phyloP scores from a whole-genome alignment of 805 yeast species.

The Pichia heedii region DNA sequence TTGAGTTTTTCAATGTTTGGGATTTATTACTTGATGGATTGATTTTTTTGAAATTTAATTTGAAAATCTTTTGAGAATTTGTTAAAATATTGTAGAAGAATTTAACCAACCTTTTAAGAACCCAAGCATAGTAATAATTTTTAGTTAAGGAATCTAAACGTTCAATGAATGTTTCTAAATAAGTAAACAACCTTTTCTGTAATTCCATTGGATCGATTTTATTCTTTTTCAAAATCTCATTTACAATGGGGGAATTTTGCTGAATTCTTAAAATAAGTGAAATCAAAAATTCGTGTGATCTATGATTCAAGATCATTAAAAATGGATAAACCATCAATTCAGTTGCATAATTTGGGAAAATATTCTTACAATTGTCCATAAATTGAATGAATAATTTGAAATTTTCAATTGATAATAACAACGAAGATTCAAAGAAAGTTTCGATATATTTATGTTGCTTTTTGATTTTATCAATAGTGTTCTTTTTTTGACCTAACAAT shows the following conservation, averaged over 20 bases:
- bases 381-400: slow-evolving; percentile 28
- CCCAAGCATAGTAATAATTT: slow-evolving; percentile 38
- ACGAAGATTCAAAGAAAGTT: slow-evolving; percentile 28
- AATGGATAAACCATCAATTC: slow-evolving; percentile 42
- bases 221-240: slow-evolving; percentile 26
- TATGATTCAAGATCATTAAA: slow-evolving; percentile 43
- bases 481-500: slow-evolving; percentile 22
- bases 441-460: slow-evolving; percentile 25
- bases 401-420: slow-evolving; percentile 30
- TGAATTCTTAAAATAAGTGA: slow-evolving; percentile 42
- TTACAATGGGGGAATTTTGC: slow-evolving; percentile 27
- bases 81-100: slow-evolving; percentile 29
- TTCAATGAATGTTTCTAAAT: slow-evolving; percentile 27
- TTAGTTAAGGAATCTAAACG: slow-evolving; percentile 30
- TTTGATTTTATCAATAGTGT: slow-evolving; percentile 24
- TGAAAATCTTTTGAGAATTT: slow-evolving; percentile 28
- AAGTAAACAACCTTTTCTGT: slow-evolving; percentile 25
- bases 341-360: slow-evolving; percentile 30
- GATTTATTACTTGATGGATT: background rate
- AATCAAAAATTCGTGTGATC: slow-evolving; percentile 51
- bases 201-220: slow-evolving; percentile 29
- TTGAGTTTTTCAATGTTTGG: background rate
- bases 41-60: slow-evolving; percentile 24
- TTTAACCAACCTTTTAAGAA: slow-evolving; percentile 33
- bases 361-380: slow-evolving; percentile 20